A percentile compares a stretch with the other conserved stretches of the same genome.
Conservation (phyloP, 2,329 filamentous ascomycete genomes). For the Scytalidium sp. region DNA sequence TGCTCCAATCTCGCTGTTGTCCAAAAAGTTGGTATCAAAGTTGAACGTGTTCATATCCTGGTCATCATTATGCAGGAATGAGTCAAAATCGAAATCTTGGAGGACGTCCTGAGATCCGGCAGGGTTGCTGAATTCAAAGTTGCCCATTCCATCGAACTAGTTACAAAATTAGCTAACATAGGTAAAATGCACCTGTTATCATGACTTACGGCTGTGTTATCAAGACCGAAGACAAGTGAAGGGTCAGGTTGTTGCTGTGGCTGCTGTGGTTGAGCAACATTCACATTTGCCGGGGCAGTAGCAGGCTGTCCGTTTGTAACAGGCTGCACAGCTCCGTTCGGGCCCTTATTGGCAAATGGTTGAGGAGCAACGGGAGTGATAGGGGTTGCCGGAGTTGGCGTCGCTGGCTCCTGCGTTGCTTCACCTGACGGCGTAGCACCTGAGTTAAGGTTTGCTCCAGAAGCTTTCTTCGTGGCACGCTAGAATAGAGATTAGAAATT, state of each 20-base stretch:
- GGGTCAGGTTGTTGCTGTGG: conserved; percentile 38
- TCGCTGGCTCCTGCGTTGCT: conserved; percentile 51
- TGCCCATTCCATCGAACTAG: conserved; percentile 16
- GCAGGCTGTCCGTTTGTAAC: conserved; percentile 33
- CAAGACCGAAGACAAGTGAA: conserved; percentile 44
- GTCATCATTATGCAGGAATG: conserved; percentile 60
- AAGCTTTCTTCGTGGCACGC: conserved; percentile 55
- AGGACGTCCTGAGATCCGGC: conserved; percentile 52
- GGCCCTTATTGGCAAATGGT: conserved; percentile 30
- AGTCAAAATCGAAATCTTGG: conserved; percentile 67
- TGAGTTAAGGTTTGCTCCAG: conserved; percentile 50
- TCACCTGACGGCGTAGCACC: conserved; percentile 58
- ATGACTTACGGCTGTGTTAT: conserved; percentile 27
- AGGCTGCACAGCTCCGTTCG: conserved; percentile 40
- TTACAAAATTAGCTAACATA: conserved; percentile 15
- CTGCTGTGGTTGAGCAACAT: conserved; percentile 38
- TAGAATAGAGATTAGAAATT: conserved; percentile 31
- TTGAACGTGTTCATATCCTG: conserved; percentile 47
- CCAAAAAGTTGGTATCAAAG: conserved; percentile 54
- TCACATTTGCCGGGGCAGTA: conserved; percentile 36
- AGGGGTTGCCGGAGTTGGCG: conserved; percentile 60
- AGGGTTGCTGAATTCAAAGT: conserved; percentile 55
- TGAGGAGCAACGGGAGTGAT: conserved; percentile 56
- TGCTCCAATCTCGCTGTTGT: conserved; percentile 55
- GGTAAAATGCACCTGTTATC: neutral